A percentile compares a stretch with the other conserved stretches of the same genome.
Evolutionary conservation across 805 yeast species (phyloP).

Genomic region (Zygosaccharomyces gambellarensis): DNA sequence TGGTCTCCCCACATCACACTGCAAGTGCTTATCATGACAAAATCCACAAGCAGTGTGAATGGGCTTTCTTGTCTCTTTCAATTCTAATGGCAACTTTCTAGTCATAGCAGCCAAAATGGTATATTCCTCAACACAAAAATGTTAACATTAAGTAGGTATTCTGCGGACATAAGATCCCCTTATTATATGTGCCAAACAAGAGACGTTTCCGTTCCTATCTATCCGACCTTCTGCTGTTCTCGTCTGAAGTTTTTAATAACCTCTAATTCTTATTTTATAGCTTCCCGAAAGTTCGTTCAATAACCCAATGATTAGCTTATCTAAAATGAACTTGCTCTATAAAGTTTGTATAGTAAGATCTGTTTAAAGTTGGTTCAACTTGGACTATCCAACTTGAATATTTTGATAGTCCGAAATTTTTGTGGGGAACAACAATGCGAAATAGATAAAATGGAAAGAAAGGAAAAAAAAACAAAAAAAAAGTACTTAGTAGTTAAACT

Average conservation of each 20-base stretch:
- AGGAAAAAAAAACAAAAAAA: not conserved
- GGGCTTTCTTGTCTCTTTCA: constrained; percentile 54
- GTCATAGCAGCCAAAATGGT: constrained; percentile 44
- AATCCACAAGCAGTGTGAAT: constrained; percentile 65
- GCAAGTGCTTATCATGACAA: constrained; percentile 69
- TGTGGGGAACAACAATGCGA: not conserved
- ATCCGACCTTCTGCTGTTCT: too few species aligned
- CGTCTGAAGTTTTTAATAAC: not conserved
- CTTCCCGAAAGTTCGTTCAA: not conserved
- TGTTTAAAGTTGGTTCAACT: not conserved
- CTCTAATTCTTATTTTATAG: too few species aligned
- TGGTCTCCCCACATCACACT: constrained; percentile 63
- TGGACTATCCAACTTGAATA: not conserved
- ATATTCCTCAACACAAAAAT: not conserved
- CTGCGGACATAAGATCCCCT: not conserved
- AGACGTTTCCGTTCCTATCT: too few species aligned
- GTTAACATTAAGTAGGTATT: not conserved
- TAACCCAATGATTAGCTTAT: not conserved
- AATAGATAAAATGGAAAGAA: not conserved
- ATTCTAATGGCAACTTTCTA: constrained; percentile 49
- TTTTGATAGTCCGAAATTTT: not conserved
- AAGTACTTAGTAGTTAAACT: constrained; percentile 52
- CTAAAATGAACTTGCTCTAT: not conserved
- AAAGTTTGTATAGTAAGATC: not conserved
- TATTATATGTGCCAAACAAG: not conserved